These are phyloP conservation scores for Trichosporon ovoides DNA, from an alignment of 1,284 basidiomycete species.

Conservation along the genomic window DNA sequence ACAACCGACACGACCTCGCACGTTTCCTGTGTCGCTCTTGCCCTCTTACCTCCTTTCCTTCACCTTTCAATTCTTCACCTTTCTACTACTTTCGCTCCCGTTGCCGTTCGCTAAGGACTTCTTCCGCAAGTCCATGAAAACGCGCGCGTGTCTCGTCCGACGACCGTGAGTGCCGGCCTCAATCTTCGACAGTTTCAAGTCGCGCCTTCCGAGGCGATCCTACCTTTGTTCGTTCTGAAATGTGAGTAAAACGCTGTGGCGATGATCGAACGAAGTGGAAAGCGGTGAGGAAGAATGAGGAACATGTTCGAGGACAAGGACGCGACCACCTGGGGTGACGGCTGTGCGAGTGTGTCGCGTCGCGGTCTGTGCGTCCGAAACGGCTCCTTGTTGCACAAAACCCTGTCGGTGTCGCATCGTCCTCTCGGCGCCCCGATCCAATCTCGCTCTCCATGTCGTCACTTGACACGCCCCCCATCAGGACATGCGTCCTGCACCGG, in stretches of 20 bases:
- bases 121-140: not conserved
- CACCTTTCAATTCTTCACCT: too few relatives aligned
- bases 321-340: not conserved
- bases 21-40: not conserved
- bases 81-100: not conserved
- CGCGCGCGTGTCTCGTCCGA: not conserved
- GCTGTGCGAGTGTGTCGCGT: not conserved
- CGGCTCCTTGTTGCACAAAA: not conserved
- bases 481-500: not conserved
- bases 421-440: not conserved
- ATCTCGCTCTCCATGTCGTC: not conserved
- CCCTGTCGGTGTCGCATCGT: not conserved
- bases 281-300: not conserved
- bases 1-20: not conserved
- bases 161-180: conserved; percentile 4
- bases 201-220: too few relatives aligned
- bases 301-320: not conserved
- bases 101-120: not conserved
- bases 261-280: too few relatives aligned
- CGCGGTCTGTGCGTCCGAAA: not conserved
- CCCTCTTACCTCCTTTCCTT: not conserved
- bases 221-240: too few relatives aligned
- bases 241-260: not conserved
- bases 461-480: not conserved
- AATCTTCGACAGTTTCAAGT: not conserved